Base-by-base conservation (phyloP, 495 filamentous ascomycete genomes). In the Amphirosellinia nigrospora region DNA sequence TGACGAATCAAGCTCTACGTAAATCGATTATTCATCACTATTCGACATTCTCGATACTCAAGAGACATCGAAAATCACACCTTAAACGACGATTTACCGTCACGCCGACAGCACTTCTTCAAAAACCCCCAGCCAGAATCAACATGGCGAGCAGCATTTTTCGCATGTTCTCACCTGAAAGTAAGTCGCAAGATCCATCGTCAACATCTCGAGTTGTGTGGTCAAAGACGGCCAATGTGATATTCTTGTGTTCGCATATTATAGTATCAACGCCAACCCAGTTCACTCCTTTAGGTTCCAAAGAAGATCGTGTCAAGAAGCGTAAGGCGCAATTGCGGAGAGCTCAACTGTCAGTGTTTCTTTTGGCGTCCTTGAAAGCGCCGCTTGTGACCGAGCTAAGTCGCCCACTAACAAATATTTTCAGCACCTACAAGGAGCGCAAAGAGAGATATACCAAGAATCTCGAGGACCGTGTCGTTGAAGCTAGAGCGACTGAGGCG, bases 401-500 rank as follows among this genome's bases (percentile, higher is more conserved):
- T 34, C 48, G 4, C 23, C 32, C 8, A 36, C 55, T 58, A 21
- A 58, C 55, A 8, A 36, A n/a, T 23, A n/a, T 13, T 36, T 8
- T 21, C 19, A 80, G 78, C 21, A 79, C 79, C n/a, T 79, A 82
- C 65, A 79, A 79, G 34, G 79, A 81, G 59, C 79, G 81, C 26
- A 82, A 82, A 69, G 79, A 80, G 68, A 65, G 73, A 38, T 82
- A 82, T 67, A 77, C 79, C 68, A 82, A 79, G 65, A 70, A 71
- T 1, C 71, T 82, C 13, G 80, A 82, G 66, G 72, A 41, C n/a
- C 77, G 80, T 55, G 75, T 82, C 30, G 70, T 79, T 10, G 72
- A 71, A n/a, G 63, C 77, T 19, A 77, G 79, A 61, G 72, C 70
- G 9, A 77, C 68, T 46, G 79, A 81, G 72, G 70, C 74, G 26